phyloP scores from a whole-genome alignment of 2,329 filamentous ascomycete species.

The Hypoxylon sp. region DNA sequence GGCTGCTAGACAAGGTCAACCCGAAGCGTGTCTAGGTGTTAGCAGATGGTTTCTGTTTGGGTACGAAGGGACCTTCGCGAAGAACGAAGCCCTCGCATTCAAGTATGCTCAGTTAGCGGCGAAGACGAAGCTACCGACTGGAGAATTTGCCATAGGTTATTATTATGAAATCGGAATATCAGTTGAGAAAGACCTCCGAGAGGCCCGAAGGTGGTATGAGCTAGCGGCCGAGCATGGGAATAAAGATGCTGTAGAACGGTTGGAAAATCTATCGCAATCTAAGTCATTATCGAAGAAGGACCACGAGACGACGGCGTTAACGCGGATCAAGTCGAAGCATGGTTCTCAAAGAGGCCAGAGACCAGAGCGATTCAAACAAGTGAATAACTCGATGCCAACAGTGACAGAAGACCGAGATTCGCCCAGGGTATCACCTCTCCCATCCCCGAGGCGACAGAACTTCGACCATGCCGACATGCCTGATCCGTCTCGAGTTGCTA shows the following conservation, averaged over 20 bases:
- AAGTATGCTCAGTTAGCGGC: slow-evolving; percentile 91
- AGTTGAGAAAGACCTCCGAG: slow-evolving; percentile 83
- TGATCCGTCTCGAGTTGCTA: slow-evolving; percentile 60
- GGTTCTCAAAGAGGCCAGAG: slow-evolving; percentile 75
- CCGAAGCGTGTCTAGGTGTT: slow-evolving; percentile 94
- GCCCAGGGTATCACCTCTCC: slow-evolving; percentile 57
- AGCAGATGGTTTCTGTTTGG: slow-evolving; percentile 99
- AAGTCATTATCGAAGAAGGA: slow-evolving; percentile 90
- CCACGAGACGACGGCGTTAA: slow-evolving; percentile 91
- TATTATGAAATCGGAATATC: slow-evolving; percentile 98
- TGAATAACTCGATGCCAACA: slow-evolving; percentile 62
- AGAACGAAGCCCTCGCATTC: slow-evolving; percentile 95
- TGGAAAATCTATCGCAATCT: slow-evolving; percentile 86
- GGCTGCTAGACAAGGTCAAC: slow-evolving; percentile 89
- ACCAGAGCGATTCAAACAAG: slow-evolving; percentile 70
- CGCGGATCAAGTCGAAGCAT: slow-evolving; percentile 85
- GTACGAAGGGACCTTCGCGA: slow-evolving; percentile 90
- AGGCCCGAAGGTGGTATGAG: slow-evolving; percentile 90
- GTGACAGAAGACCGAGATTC: slow-evolving; percentile 59
- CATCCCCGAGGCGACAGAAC: slow-evolving; percentile 58
- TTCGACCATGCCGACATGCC: slow-evolving; percentile 61
- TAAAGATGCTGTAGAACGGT: slow-evolving; percentile 83
- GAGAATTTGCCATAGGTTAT: slow-evolving; percentile 96
- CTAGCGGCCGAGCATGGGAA: slow-evolving; percentile 92
- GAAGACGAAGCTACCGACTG: slow-evolving; percentile 82